A percentile compares a stretch with the other conserved stretches of the same genome.
Evolutionary conservation across 192 early-diverging fungal genomes (phyloP).

Genomic region (Entomortierella beljakovae): DNA sequence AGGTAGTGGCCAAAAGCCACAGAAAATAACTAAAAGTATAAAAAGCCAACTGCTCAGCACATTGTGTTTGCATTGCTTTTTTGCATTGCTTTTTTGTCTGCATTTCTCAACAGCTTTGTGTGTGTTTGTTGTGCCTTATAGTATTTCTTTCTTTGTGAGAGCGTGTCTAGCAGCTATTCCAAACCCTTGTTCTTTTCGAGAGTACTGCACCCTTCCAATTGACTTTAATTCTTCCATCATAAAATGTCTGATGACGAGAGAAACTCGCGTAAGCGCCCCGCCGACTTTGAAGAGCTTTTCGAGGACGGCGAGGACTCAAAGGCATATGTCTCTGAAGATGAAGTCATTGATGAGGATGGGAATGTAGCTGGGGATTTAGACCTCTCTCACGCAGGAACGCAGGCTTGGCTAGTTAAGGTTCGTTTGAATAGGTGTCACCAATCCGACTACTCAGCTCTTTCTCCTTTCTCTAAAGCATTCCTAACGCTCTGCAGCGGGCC

Average conservation of each 20-base stretch:
- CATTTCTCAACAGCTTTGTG: slow-evolving; percentile 2
- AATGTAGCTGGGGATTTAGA: slow-evolving; percentile 81
- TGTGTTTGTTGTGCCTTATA: not conserved
- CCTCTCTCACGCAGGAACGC: slow-evolving; percentile 71
- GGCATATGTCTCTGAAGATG: slow-evolving; percentile 55
- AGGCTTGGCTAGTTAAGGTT: slow-evolving; percentile 95
- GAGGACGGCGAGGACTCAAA: slow-evolving; percentile 55
- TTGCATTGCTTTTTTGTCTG: not conserved
- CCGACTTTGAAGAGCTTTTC: slow-evolving; percentile 64
- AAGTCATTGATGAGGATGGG: slow-evolving; percentile 65
- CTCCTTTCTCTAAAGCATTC: not conserved
- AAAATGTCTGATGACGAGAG: slow-evolving; percentile 38
- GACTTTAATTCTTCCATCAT: not conserved
- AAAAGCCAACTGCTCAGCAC: slow-evolving; percentile 4
- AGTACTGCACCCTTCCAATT: not conserved
- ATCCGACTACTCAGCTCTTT: not conserved
- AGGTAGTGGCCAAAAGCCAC: slow-evolving; percentile 11
- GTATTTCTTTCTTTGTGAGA: not conserved
- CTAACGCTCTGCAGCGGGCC: not conserved
- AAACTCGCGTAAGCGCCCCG: slow-evolving; percentile 40
- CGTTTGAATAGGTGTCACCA: not conserved
- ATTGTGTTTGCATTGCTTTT: not conserved
- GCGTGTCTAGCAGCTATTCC: not conserved
- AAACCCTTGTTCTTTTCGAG: not conserved
- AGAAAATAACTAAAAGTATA: not conserved